phyloP scores from a whole-genome alignment of 1,284 basidiomycete genomes.

The Chondrostereum purpureum region DNA sequence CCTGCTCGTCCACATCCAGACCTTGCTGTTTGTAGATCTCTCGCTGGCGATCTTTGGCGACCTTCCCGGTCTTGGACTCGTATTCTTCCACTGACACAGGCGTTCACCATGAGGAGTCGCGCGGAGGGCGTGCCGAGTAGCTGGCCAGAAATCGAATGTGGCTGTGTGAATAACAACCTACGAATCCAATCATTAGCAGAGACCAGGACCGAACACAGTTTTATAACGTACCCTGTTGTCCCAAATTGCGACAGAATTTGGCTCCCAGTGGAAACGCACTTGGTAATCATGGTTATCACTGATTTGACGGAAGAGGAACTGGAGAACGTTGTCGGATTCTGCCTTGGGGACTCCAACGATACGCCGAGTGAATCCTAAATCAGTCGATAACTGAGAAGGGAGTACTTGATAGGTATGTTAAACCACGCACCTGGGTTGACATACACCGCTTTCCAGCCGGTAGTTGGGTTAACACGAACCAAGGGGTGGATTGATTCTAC shows the following conservation, averaged over 20 bases:
- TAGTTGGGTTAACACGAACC: conserved; percentile 72
- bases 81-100: conserved; percentile 73
- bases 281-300: conserved; percentile 64
- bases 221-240: conserved; percentile 54
- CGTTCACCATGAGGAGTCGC: conserved; percentile 79
- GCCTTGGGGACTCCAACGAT: conserved; percentile 75
- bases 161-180: conserved; percentile 72
- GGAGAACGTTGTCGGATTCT: conserved; percentile 68
- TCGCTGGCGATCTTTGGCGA: conserved; percentile 58
- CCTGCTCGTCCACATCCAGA: conserved; percentile 29
- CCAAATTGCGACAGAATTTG: conserved; percentile 66
- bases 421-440: conserved; percentile 61
- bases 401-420: conserved; percentile 7
- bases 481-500: conserved; percentile 67
- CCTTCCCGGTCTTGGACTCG: conserved; percentile 55
- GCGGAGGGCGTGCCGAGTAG: conserved; percentile 69
- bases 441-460: conserved; percentile 75
- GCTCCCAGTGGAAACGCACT: conserved; percentile 66
- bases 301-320: conserved; percentile 68
- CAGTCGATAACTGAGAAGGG: conserved; percentile 1
- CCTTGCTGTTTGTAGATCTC: conserved; percentile 63
- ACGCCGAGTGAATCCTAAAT: conserved; percentile 56
- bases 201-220: background rate
- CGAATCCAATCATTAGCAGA: conserved; percentile 2
- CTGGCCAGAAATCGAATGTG: conserved; percentile 73